phyloP scores from a whole-genome alignment of 2,329 filamentous ascomycete genomes.

The Botrytis sinoallii region DNA sequence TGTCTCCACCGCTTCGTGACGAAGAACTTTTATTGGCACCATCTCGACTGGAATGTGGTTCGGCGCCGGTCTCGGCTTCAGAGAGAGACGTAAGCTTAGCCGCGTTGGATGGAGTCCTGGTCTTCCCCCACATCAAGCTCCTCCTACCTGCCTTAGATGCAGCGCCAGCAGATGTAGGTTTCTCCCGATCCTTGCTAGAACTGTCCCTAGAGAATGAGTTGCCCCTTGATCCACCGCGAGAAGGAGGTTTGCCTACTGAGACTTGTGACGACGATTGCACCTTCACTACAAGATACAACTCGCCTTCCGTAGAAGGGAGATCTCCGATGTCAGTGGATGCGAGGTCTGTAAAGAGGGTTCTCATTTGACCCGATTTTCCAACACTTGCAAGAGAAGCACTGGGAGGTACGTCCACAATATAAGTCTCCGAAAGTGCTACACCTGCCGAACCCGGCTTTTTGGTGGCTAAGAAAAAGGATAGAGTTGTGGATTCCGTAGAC shows the following conservation, averaged over 20 bases:
- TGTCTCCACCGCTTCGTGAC: constrained; percentile 40
- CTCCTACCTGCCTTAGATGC: constrained; percentile 56
- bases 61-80: constrained; percentile 24
- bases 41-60: constrained; percentile 26
- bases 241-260: constrained; percentile 30
- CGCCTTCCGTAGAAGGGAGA: constrained; percentile 59
- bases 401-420: constrained; percentile 72
- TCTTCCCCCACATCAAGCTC: constrained; percentile 67
- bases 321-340: constrained; percentile 56
- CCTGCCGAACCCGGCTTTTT: constrained; percentile 63
- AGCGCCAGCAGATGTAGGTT: constrained; percentile 46
- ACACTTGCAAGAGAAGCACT: constrained; percentile 68
- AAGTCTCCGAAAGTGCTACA: constrained; percentile 76
- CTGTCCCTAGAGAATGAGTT: constrained; percentile 31
- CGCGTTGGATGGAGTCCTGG: constrained; percentile 44
- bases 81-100: constrained; percentile 52
- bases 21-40: constrained; percentile 53
- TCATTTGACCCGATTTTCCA: constrained; percentile 64
- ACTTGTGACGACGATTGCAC: constrained; percentile 45
- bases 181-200: constrained; percentile 25
- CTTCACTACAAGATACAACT: constrained; percentile 81
- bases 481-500: constrained; percentile 68
- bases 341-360: constrained; percentile 84
- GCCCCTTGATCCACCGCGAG: constrained; percentile 25
- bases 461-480: constrained; percentile 75